A percentile compares a stretch with the other conserved stretches of the same genome.
Evolutionary conservation across 2,329 filamentous ascomycete species (phyloP).

Genomic region (Aureobasidium subglaciale): DNA sequence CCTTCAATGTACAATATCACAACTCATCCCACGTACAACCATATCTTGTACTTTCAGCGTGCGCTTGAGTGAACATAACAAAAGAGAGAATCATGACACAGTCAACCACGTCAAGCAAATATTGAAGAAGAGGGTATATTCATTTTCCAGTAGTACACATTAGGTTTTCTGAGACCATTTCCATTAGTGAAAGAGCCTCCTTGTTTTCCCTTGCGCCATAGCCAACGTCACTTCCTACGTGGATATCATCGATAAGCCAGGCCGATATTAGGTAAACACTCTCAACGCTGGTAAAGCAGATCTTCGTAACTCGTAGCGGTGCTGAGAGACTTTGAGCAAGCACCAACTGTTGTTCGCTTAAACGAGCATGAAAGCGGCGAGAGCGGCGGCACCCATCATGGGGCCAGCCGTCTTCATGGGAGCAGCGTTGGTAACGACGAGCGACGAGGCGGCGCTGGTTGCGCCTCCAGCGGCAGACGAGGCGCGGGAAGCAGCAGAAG

Average conservation of each 20-base stretch:
- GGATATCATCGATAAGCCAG: background rate
- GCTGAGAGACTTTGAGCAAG: background rate
- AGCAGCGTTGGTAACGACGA: conserved; percentile 18
- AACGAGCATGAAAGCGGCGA: conserved; percentile 37
- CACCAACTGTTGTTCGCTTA: conserved; percentile 12
- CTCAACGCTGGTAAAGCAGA: background rate
- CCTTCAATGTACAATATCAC: too few species aligned
- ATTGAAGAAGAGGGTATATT: conserved; percentile 2
- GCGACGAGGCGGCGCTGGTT: conserved; percentile 15
- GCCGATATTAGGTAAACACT: background rate
- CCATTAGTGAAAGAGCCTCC: background rate
- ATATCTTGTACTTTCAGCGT: too few species aligned
- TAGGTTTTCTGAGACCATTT: background rate
- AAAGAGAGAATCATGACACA: too few species aligned
- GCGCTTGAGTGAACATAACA: too few species aligned
- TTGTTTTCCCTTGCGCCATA: background rate
- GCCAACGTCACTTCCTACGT: background rate
- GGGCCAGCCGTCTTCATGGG: conserved; percentile 29
- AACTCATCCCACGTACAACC: too few species aligned
- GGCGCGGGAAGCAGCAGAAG: conserved; percentile 15
- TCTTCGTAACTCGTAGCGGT: conserved; percentile 10
- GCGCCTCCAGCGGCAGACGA: conserved; percentile 12
- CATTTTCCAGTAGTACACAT: conserved; percentile 13
- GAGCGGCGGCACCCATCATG: conserved; percentile 28
- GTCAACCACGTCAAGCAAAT: background rate